phyloP scores from a whole-genome alignment of 148 eudicot species.

The Silene conica region DNA sequence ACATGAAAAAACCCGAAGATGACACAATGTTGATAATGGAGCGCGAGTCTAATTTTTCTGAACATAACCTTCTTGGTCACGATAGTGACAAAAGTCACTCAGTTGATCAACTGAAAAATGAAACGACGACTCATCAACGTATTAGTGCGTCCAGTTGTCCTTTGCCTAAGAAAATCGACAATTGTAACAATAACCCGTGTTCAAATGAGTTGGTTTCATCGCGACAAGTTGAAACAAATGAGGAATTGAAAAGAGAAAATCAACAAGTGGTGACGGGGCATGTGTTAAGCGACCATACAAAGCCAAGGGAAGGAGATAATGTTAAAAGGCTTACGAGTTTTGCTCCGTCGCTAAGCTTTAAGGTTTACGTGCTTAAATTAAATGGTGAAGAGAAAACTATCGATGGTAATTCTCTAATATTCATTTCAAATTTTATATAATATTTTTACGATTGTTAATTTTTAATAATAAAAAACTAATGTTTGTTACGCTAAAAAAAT shows the following conservation, averaged over 20 bases:
- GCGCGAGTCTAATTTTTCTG: background rate
- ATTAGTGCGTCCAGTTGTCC: too few relatives aligned
- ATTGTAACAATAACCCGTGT: too few relatives aligned
- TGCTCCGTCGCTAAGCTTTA: slow-evolving; percentile 15
- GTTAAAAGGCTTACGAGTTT: background rate
- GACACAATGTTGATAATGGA: background rate
- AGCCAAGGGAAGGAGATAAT: background rate
- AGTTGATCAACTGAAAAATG: background rate
- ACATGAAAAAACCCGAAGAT: background rate
- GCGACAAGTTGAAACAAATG: background rate
- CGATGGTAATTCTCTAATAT: background rate
- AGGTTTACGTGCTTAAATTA: slow-evolving; percentile 11
- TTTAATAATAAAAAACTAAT: too few relatives aligned
- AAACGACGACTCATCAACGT: too few relatives aligned
- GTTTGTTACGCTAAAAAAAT: too few relatives aligned
- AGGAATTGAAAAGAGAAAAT: background rate
- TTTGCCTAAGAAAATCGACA: background rate
- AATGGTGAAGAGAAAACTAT: background rate
- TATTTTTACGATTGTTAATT: too few relatives aligned
- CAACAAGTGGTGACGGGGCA: background rate
- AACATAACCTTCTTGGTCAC: background rate
- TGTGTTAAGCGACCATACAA: background rate
- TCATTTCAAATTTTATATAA: background rate
- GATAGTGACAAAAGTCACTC: background rate
- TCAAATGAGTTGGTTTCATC: background rate